These are phyloP conservation scores for Annulohypoxylon moriforme DNA, from an alignment of 495 filamentous ascomycete species.

Conservation along the genomic window DNA sequence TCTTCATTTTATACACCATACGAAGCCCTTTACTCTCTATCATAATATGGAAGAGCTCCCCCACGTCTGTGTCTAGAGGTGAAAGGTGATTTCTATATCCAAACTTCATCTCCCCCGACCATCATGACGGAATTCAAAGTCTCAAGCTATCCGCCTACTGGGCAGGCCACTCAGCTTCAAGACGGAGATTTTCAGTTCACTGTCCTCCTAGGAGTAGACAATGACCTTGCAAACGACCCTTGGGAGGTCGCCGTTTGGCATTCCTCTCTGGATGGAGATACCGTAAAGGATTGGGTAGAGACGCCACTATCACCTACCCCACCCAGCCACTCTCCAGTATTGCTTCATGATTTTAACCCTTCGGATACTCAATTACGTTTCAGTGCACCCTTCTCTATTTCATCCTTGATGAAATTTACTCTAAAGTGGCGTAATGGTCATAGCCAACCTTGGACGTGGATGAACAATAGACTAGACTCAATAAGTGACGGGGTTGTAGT, in stretches of 20 bases:
- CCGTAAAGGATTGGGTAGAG: conserved; percentile 66
- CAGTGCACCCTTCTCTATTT: conserved; percentile 55
- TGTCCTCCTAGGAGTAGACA: conserved; percentile 76
- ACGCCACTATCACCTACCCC: conserved; percentile 53
- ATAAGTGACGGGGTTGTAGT: conserved; percentile 71
- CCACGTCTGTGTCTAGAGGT: conserved; percentile 11
- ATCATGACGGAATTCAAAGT: conserved; percentile 47
- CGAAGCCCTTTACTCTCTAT: not conserved
- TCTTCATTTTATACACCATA: not conserved
- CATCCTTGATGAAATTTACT: conserved; percentile 71
- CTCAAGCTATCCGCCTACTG: conserved; percentile 72
- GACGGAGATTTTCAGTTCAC: conserved; percentile 67
- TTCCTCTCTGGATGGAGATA: conserved; percentile 62
- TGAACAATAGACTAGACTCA: conserved; percentile 68
- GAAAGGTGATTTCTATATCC: conserved; percentile 26
- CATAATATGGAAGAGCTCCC: conserved; percentile 27
- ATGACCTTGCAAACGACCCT: conserved; percentile 61
- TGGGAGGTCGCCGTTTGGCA: conserved; percentile 87
- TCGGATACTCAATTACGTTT: conserved; percentile 58
- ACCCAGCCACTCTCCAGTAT: conserved; percentile 50
- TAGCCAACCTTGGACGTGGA: conserved; percentile 78
- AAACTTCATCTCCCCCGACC: not conserved
- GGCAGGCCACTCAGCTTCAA: conserved; percentile 71
- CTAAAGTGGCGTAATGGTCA: conserved; percentile 73
- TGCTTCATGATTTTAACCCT: conserved; percentile 50